A percentile compares a stretch with the other conserved stretches of the same genome.
Conservation (phyloP, 805 yeast species). For the Cyberlindnera euphorbiae region DNA sequence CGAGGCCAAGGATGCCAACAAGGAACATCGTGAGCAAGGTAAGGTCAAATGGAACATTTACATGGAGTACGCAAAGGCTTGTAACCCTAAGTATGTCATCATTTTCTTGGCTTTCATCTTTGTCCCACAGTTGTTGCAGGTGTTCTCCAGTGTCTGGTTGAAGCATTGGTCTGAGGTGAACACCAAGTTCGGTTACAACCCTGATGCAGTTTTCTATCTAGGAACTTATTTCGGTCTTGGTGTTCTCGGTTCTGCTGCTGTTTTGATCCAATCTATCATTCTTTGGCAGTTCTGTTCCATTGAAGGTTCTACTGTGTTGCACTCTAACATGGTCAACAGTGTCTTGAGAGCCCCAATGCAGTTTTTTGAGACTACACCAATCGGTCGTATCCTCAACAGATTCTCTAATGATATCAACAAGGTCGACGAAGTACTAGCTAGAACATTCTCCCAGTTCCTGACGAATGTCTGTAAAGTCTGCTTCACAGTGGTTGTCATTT, state of each 20-base stretch:
- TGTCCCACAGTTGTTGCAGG: conserved; percentile 56
- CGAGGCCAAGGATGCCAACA: conserved; percentile 27
- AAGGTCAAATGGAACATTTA: conserved; percentile 88
- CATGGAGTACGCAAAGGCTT: conserved; percentile 78
- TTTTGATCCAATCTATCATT: conserved; percentile 60
- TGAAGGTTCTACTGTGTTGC: conserved; percentile 72
- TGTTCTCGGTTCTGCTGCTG: conserved; percentile 52
- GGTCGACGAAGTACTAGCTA: conserved; percentile 73
- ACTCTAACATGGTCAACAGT: conserved; percentile 64
- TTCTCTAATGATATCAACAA: conserved; percentile 89
- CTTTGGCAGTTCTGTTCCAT: conserved; percentile 82
- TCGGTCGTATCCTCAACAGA: conserved; percentile 86
- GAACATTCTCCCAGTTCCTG: conserved; percentile 69
- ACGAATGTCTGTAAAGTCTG: conserved; percentile 55
- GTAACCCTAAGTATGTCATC: conserved; percentile 63
- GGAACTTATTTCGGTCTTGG: conserved; percentile 77
- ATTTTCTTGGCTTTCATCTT: conserved; percentile 52
- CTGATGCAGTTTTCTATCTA: conserved; percentile 64
- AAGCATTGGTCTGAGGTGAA: conserved; percentile 97
- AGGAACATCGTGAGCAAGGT: conserved; percentile 89
- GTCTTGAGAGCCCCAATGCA: conserved; percentile 92
- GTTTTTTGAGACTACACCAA: conserved; percentile 93
- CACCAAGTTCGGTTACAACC: conserved; percentile 62
- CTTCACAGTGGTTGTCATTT: conserved; percentile 75
- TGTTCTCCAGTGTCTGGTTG: conserved; percentile 82